phyloP scores from a whole-genome alignment of 495 filamentous ascomycete species.

The Hypoxylon intermedium region DNA sequence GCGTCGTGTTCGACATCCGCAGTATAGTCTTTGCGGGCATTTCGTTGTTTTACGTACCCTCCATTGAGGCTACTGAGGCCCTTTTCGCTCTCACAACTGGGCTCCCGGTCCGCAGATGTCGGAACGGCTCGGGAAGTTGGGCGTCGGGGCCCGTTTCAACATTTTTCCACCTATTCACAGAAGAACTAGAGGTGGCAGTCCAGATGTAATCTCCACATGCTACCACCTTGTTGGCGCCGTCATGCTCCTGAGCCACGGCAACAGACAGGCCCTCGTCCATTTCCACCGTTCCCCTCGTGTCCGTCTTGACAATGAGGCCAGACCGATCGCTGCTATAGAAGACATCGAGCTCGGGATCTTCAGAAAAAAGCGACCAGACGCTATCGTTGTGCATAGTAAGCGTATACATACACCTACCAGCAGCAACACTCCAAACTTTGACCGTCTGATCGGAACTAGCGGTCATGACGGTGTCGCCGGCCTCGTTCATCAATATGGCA shows the following conservation, averaged over 20 bases:
- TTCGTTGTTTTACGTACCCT: constrained; percentile 60
- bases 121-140: constrained; percentile 61
- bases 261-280: constrained; percentile 89
- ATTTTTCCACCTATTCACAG: constrained; percentile 92
- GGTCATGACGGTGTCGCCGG: constrained; percentile 89
- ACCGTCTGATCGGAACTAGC: constrained; percentile 96
- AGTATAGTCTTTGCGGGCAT: constrained; percentile 81
- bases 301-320: constrained; percentile 92
- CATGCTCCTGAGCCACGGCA: constrained; percentile 88
- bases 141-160: constrained; percentile 72
- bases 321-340: constrained; percentile 95
- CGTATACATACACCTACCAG: constrained; percentile 94
- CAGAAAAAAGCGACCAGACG: constrained; percentile 94
- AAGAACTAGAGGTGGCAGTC: constrained; percentile 92
- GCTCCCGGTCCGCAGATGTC: constrained; percentile 62
- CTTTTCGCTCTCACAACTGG: constrained; percentile 49
- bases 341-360: constrained; percentile 81
- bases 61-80: constrained; percentile 36
- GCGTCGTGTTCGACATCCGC: too few species aligned
- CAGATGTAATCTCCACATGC: constrained; percentile 83
- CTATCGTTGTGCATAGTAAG: constrained; percentile 98
- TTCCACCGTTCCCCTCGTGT: constrained; percentile 70
- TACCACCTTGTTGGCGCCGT: constrained; percentile 85
- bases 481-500: constrained; percentile 85
- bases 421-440: constrained; percentile 96